Percentiles rank a stretch among this genome's conserved stretches.
Conservation (phyloP, 208 protist species). For the Acanthamoeba triangularis region DNA sequence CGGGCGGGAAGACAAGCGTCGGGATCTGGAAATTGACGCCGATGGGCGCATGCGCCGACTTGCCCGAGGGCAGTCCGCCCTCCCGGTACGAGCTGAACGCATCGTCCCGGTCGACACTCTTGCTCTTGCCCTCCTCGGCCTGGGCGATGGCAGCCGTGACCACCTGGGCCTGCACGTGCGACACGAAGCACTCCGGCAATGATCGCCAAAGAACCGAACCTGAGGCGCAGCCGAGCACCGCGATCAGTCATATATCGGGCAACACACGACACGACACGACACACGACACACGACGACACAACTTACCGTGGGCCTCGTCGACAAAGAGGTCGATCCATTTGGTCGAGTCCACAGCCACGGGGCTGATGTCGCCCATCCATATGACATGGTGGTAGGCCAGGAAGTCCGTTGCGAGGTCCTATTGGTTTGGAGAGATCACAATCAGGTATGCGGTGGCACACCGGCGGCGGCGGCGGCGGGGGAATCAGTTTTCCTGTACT, state of each 20-base stretch:
- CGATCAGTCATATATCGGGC: too few relatives aligned
- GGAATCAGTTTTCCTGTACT: too few relatives aligned
- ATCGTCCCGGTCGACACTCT: not conserved
- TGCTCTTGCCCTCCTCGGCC: not conserved
- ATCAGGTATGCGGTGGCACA: too few relatives aligned
- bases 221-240: not conserved
- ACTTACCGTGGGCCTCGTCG: not conserved
- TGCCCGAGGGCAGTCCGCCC: not conserved
- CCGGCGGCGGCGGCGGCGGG: too few relatives aligned
- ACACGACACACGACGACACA: not conserved
- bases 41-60: not conserved
- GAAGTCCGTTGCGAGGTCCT: conserved; percentile 56
- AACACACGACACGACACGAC: not conserved
- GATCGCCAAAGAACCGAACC: conserved; percentile 42
- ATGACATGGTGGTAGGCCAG: conserved; percentile 48
- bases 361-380: conserved; percentile 65
- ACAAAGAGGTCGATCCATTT: conserved; percentile 62
- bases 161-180: conserved; percentile 22
- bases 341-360: not conserved
- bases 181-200: conserved; percentile 38
- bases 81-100: conserved; percentile 11
- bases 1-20: conserved; percentile 38
- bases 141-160: not conserved
- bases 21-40: conserved; percentile 54
- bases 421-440: not conserved